Conservation (phyloP, 2,329 filamentous ascomycete genomes). For the Podosphaera xanthii region DNA sequence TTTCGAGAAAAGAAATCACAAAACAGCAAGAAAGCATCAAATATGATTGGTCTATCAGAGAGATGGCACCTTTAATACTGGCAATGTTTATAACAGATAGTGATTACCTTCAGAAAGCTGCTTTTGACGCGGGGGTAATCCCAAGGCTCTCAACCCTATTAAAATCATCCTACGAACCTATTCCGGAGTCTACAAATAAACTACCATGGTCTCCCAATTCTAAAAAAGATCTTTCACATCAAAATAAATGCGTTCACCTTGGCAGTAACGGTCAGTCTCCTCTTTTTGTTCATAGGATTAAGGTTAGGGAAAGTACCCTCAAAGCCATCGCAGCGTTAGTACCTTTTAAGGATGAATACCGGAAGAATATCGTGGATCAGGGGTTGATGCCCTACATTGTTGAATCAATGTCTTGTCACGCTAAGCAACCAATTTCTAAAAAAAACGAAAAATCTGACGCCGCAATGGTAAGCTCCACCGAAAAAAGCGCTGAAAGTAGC, state of each 20-base stretch:
- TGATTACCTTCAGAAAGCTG: slow-evolving; percentile 57
- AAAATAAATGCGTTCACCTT: slow-evolving; percentile 23
- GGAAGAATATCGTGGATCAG: slow-evolving; percentile 61
- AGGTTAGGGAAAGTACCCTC: slow-evolving; percentile 51
- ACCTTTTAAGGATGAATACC: slow-evolving; percentile 60
- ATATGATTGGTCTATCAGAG: slow-evolving; percentile 30
- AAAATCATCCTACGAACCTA: slow-evolving; percentile 41
- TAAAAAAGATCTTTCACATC: slow-evolving; percentile 4
- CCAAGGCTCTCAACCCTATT: slow-evolving; percentile 38
- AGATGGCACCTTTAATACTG: slow-evolving; percentile 52
- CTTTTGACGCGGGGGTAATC: slow-evolving; percentile 45
- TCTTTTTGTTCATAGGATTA: slow-evolving; percentile 43
- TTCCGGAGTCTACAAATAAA: slow-evolving; percentile 22
- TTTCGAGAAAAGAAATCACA: slow-evolving; percentile 20
- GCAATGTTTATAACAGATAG: slow-evolving; percentile 61
- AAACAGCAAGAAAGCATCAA: slow-evolving; percentile 18
- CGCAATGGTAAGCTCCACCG: slow-evolving; percentile 4
- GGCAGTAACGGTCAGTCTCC: slow-evolving; percentile 38
- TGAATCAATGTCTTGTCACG: slow-evolving; percentile 49
- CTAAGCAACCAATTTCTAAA: slow-evolving; percentile 24
- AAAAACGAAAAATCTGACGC: slow-evolving; percentile 18
- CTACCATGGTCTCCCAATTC: slow-evolving; percentile 29
- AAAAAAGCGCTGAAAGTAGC: slow-evolving; percentile 14
- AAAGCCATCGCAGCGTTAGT: slow-evolving; percentile 64
- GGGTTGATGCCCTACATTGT: slow-evolving; percentile 66